Evolutionary conservation across 805 yeast genomes (phyloP), one percentile per base, ranked within the genome.

Genomic region (Lachancea cidri): DNA sequence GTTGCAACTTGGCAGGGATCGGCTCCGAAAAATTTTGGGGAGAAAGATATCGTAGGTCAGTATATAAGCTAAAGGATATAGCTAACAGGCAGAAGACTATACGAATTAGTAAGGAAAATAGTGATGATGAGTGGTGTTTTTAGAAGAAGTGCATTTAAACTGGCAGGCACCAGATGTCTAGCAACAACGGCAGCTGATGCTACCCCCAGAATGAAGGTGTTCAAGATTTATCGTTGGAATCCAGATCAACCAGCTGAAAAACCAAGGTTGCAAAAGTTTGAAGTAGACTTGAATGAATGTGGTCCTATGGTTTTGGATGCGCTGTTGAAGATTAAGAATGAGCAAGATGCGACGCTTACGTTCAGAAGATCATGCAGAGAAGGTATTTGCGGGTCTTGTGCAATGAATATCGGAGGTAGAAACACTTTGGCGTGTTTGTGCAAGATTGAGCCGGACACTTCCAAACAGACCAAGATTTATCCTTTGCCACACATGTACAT

Each of bases 261-360:
- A 74, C 98, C 98, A 45, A 71, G 73, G 50, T 76, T 93, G 78
- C 82, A 86, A 68, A 74, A 76, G 48, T 93, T 84, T 70, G 74
- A 86, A 53, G 74, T 93, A 37, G 95, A 93, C 66, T 76, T 93
- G 65, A 83, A 88, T 70, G 71, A 81, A 39, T 86, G 96, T 70
- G 98, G 98, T 49, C 98, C 98, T 43, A 93, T 93, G 98, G 84
- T 93, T 39, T 74, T 93, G 60, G 98, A 93, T 67, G 98, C 98
- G 19, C 68, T 93, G 45, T 67, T 93, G 52, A 89, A 89, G 70
- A 88, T 93, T 68, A 93, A 93, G 70, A 88, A 91, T 67, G 98
- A 93, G 70, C 94, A 87, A 68, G 98, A 93, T 66, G 68, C 97
- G 35, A 86, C 97, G 24, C 77, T 93, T 63, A 93, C 98, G 4